Base-by-base conservation (phyloP, 495 filamentous ascomycete genomes). In the Penicillium lagena region DNA sequence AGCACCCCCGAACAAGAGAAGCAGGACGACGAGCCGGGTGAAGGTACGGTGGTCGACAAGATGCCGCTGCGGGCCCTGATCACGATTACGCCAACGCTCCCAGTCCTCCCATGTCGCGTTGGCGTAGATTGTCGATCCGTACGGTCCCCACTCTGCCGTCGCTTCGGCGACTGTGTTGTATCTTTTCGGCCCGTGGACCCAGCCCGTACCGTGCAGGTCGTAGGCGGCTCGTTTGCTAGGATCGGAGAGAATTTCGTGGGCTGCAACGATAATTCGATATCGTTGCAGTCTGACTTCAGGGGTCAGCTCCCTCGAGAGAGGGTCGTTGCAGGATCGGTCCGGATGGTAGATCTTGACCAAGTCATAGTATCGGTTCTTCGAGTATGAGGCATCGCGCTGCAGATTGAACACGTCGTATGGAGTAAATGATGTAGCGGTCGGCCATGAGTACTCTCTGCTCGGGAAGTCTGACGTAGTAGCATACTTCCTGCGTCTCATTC, bases 91-190 rank as follows among this genome's bases (percentile, higher is more conserved):
- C 85, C 87, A 98, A 34, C 74, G 75, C 67, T 98, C 90, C 93
- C 94, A 98, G 59, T 98, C 94, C 58, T 98, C 93, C 93, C 93
- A 98, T 0, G 91, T 98, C 10, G 89, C 94, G 57, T 96, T 96
- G 46, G 73, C 70, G 56, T 79, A 81, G 15, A 91, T 81, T 4
- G 50, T 49, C 32, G 60, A 68, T 40, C 59, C 71, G 54, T 44
- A 66, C 37, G 46, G 59, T 37, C 45, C 70, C 59, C 47, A 49
- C 5, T 44, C 51, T 17, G 33, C 43, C 12, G 42, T 40, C 12
- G 39, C 35, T 17, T 56, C 55, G 12, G 42, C 43, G 27, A 41
- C 38, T 3, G 47, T 47, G 36, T 40, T 46, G 29, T 51, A 47
- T 12, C 40, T 37, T n/a, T 46, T 42, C 2, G 71, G 61, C 29